Evolutionary conservation across 2,329 filamentous ascomycete species (phyloP).

Genomic region (Tolypocladium sp.): DNA sequence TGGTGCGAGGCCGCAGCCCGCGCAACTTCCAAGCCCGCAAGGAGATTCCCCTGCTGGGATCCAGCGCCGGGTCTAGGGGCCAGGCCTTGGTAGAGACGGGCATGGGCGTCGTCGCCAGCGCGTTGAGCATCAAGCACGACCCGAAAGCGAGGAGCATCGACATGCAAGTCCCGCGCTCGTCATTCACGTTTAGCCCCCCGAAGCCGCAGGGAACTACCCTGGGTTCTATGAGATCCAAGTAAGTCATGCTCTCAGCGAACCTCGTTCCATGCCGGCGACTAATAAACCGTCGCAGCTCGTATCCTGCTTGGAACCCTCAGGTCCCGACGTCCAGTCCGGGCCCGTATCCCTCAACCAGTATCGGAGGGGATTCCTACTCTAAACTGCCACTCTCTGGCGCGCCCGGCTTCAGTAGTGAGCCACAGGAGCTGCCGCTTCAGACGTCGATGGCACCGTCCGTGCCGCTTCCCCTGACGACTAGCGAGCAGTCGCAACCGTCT

Average conservation of each 20-base stretch:
- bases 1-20: constrained; percentile 86
- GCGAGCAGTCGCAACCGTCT: constrained; percentile 35
- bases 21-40: constrained; percentile 92
- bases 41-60: constrained; percentile 77
- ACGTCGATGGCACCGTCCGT: constrained; percentile 43
- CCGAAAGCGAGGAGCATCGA: constrained; percentile 40
- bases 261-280: constrained; percentile 5
- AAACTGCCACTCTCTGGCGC: constrained; percentile 43
- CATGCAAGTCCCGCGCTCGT: constrained; percentile 45
- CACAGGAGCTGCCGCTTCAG: constrained; percentile 44
- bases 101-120: constrained; percentile 49
- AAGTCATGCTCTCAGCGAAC: constrained; percentile 20
- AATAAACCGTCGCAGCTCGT: constrained; percentile 35
- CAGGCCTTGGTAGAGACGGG: constrained; percentile 62
- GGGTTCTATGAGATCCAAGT: constrained; percentile 49
- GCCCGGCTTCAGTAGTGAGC: constrained; percentile 38
- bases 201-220: constrained; percentile 46
- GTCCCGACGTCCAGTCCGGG: constrained; percentile 36
- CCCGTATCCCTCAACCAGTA: constrained; percentile 40
- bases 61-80: constrained; percentile 66
- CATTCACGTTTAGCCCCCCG: constrained; percentile 49
- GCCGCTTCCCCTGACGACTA: constrained; percentile 38
- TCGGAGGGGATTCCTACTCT: constrained; percentile 41
- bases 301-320: constrained; percentile 47
- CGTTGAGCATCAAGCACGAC: constrained; percentile 45